phyloP scores from a whole-genome alignment of 257 asterid species.

The Lycium barbarum region DNA sequence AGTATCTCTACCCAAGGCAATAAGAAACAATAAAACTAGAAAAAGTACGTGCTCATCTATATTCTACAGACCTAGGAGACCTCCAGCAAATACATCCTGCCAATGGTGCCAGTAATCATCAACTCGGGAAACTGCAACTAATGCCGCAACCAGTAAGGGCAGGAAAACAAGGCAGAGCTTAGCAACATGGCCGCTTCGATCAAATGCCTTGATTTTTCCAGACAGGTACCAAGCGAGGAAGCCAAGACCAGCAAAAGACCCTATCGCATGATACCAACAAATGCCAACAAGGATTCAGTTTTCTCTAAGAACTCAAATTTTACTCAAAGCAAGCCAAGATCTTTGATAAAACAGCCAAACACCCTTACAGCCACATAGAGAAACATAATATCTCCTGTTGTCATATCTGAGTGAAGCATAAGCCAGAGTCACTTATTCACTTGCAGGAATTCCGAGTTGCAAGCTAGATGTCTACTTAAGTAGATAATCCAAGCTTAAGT shows the following conservation, averaged over 20 bases:
- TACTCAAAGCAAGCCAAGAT: conserved; percentile 17
- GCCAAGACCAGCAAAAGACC: conserved; percentile 92
- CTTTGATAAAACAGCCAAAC: not conserved
- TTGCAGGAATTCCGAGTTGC: not conserved
- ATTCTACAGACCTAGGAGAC: conserved; percentile 58
- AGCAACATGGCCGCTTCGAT: conserved; percentile 77
- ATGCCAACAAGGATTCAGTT: conserved; percentile 18
- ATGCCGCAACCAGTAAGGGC: conserved; percentile 75
- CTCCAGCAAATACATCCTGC: conserved; percentile 85
- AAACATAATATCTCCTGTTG: not conserved
- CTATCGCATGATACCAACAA: conserved; percentile 42
- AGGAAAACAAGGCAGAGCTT: conserved; percentile 69
- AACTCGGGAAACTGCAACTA: conserved; percentile 86
- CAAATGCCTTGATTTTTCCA: conserved; percentile 74
- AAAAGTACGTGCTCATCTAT: conserved; percentile 24
- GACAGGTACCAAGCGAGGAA: conserved; percentile 78
- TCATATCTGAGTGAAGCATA: not conserved
- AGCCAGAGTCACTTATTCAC: not conserved
- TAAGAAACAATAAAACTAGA: conserved; percentile 7
- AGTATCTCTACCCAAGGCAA: conserved; percentile 25
- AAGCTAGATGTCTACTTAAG: conserved; percentile 4
- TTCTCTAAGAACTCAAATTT: conserved; percentile 7
- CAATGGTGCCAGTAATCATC: conserved; percentile 93
- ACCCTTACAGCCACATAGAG: not conserved
- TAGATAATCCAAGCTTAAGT: conserved; percentile 2